A percentile compares a stretch with the other conserved stretches of the same genome.
phyloP scores from a whole-genome alignment of 108 stramenopile species.

The Heterococcus sp. region DNA sequence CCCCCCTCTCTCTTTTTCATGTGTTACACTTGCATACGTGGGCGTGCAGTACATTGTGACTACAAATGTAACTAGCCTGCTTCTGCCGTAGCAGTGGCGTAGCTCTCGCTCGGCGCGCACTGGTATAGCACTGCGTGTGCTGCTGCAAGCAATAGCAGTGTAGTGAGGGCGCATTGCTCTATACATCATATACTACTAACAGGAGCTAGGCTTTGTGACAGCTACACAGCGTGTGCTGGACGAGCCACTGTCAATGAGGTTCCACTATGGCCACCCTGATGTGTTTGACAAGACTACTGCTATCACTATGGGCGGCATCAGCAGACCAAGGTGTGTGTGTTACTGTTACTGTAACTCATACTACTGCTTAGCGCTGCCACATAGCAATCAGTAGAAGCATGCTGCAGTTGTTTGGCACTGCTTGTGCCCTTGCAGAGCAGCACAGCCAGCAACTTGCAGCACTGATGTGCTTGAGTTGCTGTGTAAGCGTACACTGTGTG shows the following conservation, averaged over 20 bases:
- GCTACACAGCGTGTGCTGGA: slow-evolving; percentile 82
- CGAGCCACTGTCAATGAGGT: slow-evolving; percentile 22
- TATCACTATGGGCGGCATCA: slow-evolving; percentile 43
- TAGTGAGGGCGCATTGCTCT: no score
- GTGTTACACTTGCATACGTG: not conserved
- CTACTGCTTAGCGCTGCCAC: not conserved
- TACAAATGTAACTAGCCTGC: no score
- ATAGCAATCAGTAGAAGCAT: not conserved
- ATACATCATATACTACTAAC: not conserved
- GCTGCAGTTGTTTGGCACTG: no score
- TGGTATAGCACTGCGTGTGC: not conserved
- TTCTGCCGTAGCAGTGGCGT: no score
- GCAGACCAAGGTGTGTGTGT: slow-evolving; percentile 20
- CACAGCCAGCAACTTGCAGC: no score
- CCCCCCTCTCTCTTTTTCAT: not conserved
- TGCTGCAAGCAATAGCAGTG: no score
- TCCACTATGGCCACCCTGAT: not conserved
- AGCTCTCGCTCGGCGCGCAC: no score
- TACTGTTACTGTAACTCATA: not conserved
- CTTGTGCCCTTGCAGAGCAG: no score
- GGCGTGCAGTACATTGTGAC: not conserved
- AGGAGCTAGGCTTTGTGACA: slow-evolving; percentile 90
- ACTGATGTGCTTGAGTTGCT: no score
- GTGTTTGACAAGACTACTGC: slow-evolving; percentile 14
- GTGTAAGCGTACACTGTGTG: no score